Percentiles rank a stretch among this genome's conserved stretches.
phyloP scores from a whole-genome alignment of 1,284 basidiomycete species.

The Pisolithus thermaeus region DNA sequence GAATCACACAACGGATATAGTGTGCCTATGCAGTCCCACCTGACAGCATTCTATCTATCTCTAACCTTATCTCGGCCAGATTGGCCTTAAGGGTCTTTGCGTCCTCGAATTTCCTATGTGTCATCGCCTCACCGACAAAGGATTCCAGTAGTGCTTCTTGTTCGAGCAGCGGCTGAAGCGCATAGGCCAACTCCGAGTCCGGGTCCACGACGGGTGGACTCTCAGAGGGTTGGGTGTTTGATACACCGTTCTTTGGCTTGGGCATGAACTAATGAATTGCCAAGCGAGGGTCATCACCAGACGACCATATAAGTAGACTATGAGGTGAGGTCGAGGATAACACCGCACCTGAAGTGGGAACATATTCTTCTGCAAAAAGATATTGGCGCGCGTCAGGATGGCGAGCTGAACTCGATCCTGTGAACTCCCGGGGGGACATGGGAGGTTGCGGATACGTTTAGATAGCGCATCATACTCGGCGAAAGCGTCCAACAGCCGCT shows the following conservation, averaged over 20 bases:
- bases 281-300: neutral
- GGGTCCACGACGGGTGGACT: constrained; percentile 43
- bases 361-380: constrained; percentile 88
- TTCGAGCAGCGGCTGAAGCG: constrained; percentile 81
- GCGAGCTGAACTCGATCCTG: constrained; percentile 83
- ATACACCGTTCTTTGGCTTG: constrained; percentile 40
- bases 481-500: constrained; percentile 78
- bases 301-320: constrained; percentile 1
- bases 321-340: neutral
- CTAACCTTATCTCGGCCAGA: constrained; percentile 70
- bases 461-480: constrained; percentile 84
- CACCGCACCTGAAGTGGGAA: constrained; percentile 65
- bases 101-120: constrained; percentile 87
- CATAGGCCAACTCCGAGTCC: constrained; percentile 63
- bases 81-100: constrained; percentile 71
- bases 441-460: constrained; percentile 75
- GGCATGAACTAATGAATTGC: constrained; percentile 50
- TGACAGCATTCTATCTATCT: constrained; percentile 67
- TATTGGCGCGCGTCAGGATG: constrained; percentile 69
- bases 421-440: constrained; percentile 59
- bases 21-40: constrained; percentile 26
- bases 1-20: neutral
- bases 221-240: constrained; percentile 14
- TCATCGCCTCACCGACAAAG: constrained; percentile 77
- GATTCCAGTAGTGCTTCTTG: constrained; percentile 85